Conservation (phyloP, 1,284 basidiomycete genomes). For the Moesziomyces parantarcticus region DNA sequence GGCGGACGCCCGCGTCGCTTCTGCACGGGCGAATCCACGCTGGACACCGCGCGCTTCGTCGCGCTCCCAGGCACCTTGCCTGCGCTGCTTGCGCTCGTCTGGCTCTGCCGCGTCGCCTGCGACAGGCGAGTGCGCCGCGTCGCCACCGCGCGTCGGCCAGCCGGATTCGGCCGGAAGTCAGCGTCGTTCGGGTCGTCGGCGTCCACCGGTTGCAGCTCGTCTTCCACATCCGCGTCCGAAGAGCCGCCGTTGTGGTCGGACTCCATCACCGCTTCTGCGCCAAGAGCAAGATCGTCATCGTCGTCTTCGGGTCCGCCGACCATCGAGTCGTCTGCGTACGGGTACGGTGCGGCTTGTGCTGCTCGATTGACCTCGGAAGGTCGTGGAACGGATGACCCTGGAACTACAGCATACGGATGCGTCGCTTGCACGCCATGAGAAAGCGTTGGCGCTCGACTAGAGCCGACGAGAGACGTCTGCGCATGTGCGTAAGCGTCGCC, state of each 20-base stretch:
- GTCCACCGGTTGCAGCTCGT: not conserved
- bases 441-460: slow-evolving; percentile 1
- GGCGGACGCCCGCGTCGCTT: slow-evolving; percentile 25
- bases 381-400: no score
- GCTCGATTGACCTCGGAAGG: no score
- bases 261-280: slow-evolving; percentile 34
- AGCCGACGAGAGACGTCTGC: slow-evolving; percentile 3
- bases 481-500: not conserved
- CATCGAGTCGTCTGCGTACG: slow-evolving; percentile 2
- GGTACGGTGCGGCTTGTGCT: not conserved
- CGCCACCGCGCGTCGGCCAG: not conserved
- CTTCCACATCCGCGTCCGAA: slow-evolving; percentile 22
- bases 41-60: not conserved
- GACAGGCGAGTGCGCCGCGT: slow-evolving; percentile 8
- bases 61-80: slow-evolving; percentile 25
- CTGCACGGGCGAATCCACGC: not conserved
- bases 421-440: not conserved
- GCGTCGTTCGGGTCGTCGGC: slow-evolving; percentile 17
- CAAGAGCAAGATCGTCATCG: slow-evolving; percentile 26
- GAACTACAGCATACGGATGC: not conserved
- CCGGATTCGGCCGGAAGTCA: slow-evolving; percentile 18
- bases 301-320: not conserved
- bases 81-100: slow-evolving; percentile 8
- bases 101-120: not conserved
- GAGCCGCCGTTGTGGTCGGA: slow-evolving; percentile 15